phyloP scores from a whole-genome alignment of 2,329 filamentous ascomycete genomes.

The Fusarium virguliforme region DNA sequence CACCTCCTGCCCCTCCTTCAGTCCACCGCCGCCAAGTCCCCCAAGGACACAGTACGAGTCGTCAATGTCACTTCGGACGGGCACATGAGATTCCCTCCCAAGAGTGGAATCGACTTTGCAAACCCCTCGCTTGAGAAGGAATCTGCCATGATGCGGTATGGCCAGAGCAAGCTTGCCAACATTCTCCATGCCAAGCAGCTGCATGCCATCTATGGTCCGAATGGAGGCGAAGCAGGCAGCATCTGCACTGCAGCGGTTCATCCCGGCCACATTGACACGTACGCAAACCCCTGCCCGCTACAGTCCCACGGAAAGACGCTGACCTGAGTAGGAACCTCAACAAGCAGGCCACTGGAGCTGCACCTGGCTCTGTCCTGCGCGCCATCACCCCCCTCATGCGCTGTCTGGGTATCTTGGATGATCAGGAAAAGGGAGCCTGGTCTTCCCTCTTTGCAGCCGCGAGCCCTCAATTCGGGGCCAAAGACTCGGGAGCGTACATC shows the following conservation, averaged over 20 bases:
- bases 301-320: neutral
- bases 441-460: conserved; percentile 1
- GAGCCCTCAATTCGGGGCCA: neutral
- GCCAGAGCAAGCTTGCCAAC: conserved; percentile 28
- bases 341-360: conserved; percentile 1
- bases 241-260: neutral
- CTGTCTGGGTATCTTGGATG: conserved; percentile 6
- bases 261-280: conserved; percentile 12
- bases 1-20: conserved; percentile 58
- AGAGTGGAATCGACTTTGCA: conserved; percentile 42
- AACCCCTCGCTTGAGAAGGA: conserved; percentile 30
- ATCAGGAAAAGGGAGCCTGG: conserved; percentile 6
- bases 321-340: conserved; percentile 3
- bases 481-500: conserved; percentile 6
- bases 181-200: conserved; percentile 27
- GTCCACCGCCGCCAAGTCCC: conserved; percentile 48
- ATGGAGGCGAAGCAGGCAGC: neutral
- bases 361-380: neutral
- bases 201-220: neutral
- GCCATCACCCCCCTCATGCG: conserved; percentile 1
- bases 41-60: conserved; percentile 35
- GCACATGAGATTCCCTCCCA: conserved; percentile 34
- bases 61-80: conserved; percentile 47
- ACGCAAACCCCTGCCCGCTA: neutral
- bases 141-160: conserved; percentile 18